Conservation (phyloP, 352 stramenopile species). For the Thalassiosira sp. region DNA sequence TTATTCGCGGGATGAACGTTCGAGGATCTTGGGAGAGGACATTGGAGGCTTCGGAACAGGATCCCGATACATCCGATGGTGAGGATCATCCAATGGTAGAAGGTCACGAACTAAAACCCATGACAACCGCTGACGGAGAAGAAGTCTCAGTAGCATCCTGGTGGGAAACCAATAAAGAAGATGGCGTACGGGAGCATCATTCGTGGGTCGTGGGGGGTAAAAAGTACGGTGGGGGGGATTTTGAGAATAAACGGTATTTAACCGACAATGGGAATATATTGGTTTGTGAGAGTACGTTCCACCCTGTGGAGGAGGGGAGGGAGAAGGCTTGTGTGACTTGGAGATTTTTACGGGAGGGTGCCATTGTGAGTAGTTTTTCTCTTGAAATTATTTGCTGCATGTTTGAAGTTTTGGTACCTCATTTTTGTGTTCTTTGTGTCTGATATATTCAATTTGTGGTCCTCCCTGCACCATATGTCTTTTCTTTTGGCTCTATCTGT, state of each 20-base stretch:
- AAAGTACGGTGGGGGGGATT: conserved; percentile 76
- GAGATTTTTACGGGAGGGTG: conserved; percentile 63
- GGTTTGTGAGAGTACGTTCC: conserved; percentile 77
- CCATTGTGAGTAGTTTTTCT: conserved; percentile 47
- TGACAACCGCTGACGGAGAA: conserved; percentile 75
- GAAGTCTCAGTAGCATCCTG: conserved; percentile 67
- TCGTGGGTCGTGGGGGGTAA: conserved; percentile 74
- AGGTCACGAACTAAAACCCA: conserved; percentile 48
- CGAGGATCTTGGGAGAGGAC: conserved; percentile 76
- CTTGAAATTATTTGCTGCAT: background rate
- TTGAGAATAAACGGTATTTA: conserved; percentile 77
- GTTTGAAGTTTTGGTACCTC: background rate
- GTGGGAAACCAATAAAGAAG: conserved; percentile 74
- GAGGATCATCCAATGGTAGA: conserved; percentile 33
- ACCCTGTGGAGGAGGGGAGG: conserved; percentile 44
- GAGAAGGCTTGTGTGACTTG: conserved; percentile 63
- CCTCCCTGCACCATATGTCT: no score
- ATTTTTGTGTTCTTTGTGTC: background rate
- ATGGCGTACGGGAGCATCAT: no score
- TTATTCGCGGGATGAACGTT: conserved; percentile 70
- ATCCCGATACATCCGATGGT: background rate
- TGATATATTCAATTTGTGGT: conserved; percentile 6
- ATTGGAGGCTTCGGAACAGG: conserved; percentile 53
- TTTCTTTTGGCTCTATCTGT: no score
- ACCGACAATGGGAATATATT: conserved; percentile 60